These are phyloP conservation scores for Metarhizium brunneum DNA, from an alignment of 2,329 filamentous ascomycete species.

Conservation along the genomic window DNA sequence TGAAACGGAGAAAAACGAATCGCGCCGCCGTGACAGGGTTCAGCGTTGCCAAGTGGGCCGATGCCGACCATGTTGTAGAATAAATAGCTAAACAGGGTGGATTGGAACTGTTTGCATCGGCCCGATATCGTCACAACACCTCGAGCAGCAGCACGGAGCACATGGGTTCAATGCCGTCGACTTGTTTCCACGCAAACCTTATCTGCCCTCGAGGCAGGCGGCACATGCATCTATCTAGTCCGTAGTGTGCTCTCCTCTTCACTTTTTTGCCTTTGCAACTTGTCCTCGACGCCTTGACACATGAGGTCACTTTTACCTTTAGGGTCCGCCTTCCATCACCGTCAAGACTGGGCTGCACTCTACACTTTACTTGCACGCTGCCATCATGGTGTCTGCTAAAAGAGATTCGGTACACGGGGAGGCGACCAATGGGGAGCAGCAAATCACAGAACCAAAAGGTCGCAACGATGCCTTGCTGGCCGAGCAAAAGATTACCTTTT, in stretches of 20 bases:
- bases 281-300: too few relatives aligned
- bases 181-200: background rate
- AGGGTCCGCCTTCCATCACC: background rate
- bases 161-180: background rate
- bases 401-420: background rate
- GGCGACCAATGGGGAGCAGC: too few relatives aligned
- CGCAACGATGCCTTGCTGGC: background rate
- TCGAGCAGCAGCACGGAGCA: background rate
- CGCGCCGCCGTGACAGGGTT: background rate
- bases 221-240: background rate
- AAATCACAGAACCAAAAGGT: background rate
- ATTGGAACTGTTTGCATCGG: slow-evolving; percentile 2
- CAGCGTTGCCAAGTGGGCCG: slow-evolving; percentile 2
- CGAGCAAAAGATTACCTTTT: slow-evolving; percentile 24
- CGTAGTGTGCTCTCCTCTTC: background rate
- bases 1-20: too few relatives aligned
- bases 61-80: background rate
- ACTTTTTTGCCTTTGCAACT: background rate
- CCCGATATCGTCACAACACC: slow-evolving; percentile 1
- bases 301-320: too few relatives aligned
- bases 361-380: background rate
- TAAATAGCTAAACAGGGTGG: background rate
- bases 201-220: background rate
- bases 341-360: background rate
- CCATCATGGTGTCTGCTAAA: slow-evolving; percentile 4